Evolutionary conservation across 306 rosid genomes (phyloP), one percentile per base, ranked within the genome.

Genomic region (Begonia masoniana): DNA sequence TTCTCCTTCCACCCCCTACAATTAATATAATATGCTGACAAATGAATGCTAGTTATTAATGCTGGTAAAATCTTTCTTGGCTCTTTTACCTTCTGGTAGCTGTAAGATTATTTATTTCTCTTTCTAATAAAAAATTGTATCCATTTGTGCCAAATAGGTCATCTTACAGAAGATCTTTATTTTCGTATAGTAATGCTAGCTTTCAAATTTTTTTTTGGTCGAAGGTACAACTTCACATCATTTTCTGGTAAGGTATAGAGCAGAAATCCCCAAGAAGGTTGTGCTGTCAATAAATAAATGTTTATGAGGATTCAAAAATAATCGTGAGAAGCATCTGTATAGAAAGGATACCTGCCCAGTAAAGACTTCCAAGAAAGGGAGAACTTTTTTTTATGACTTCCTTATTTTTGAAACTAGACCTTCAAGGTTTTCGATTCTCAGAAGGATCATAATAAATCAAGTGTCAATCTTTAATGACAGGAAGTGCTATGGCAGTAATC

Each of bases 401-500:
- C 64, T 55, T 68, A 61, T 42, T 75, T 47, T 60, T 31, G 56
- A 52, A 54, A 24, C 15, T 57, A 65, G 73, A 58, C 54, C 69
- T 62, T 57, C 61, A 59, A 54, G 59, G 61, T 55, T 50, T 51
- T 58, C n/a, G 49, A 48, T 65, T 50, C 54, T 19, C 57, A 43
- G 49, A 63, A 62, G 15, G 56, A 61, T 43, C 15, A 47, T 21
- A 14, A 21, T 48, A 61, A 66, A 60, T 66, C 67, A 42, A 51
- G 69, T 68, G 68, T n/a, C 56, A 54, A 62, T 71, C 57, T 69
- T 77, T 66, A 55, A 78, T 83, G 83, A 76, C 85, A 26, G 83
- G 74, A 65, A 74, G 75, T 74, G 68, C 58, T 50, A 81, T 83
- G 94, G 85, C 81, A 8, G 76, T 87, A 50, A 78, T 81, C 61